phyloP scores from a whole-genome alignment of 1,284 basidiomycete genomes.

The Cryptococcus sp. region DNA sequence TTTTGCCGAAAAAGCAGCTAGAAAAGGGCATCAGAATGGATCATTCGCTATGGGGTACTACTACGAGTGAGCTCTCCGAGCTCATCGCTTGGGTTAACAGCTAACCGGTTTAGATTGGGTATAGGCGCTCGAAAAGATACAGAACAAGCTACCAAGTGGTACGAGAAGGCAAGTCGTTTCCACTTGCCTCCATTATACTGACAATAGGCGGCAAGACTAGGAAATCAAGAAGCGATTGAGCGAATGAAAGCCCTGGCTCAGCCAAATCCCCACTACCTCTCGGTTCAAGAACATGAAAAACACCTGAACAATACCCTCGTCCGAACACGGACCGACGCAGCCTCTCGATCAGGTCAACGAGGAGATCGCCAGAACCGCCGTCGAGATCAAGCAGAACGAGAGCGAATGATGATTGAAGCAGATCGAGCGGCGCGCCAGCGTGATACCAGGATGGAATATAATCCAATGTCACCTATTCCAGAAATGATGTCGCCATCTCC shows the following conservation, averaged over 20 bases:
- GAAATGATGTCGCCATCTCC: background rate
- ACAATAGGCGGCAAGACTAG: constrained; percentile 65
- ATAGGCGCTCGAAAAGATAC: constrained; percentile 33
- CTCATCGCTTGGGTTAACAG: background rate
- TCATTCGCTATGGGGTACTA: constrained; percentile 91
- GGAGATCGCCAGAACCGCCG: background rate
- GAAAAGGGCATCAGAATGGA: constrained; percentile 70
- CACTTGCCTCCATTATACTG: background rate
- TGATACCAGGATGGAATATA: background rate
- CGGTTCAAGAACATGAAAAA: constrained; percentile 71
- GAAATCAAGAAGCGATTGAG: constrained; percentile 73
- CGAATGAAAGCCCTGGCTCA: constrained; percentile 65
- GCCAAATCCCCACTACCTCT: constrained; percentile 60
- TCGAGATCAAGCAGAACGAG: background rate
- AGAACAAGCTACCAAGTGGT: constrained; percentile 42
- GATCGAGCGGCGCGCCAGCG: constrained; percentile 5
- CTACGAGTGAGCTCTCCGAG: constrained; percentile 27
- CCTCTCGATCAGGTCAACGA: constrained; percentile 58
- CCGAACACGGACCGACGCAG: constrained; percentile 75
- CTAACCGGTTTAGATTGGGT: constrained; percentile 20
- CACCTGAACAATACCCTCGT: constrained; percentile 76
- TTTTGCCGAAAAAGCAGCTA: constrained; percentile 87
- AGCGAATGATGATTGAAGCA: constrained; percentile 2
- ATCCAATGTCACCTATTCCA: background rate
- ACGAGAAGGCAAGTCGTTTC: constrained; percentile 34